phyloP scores from a whole-genome alignment of 2,329 filamentous ascomycete species.

The Aureobasidium leucospermi region DNA sequence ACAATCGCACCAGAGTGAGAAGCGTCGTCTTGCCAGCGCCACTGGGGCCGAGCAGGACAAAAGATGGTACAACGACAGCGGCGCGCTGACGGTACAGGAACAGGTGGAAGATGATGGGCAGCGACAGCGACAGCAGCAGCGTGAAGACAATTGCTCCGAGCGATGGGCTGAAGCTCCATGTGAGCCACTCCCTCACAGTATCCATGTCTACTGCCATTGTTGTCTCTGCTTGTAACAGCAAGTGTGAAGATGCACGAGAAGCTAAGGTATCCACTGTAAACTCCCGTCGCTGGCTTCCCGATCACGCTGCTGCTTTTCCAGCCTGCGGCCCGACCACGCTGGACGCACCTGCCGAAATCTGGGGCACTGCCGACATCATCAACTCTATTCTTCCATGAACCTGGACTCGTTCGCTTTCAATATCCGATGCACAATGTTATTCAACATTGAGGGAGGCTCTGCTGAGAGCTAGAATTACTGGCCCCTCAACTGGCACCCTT shows the following conservation, averaged over 20 bases:
- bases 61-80: constrained; percentile 62
- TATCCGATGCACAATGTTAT: neutral
- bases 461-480: too few relatives aligned
- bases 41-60: constrained; percentile 74
- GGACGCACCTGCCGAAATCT: constrained; percentile 1
- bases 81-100: constrained; percentile 61
- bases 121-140: constrained; percentile 59
- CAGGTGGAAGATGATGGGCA: constrained; percentile 71
- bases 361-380: neutral
- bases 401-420: neutral
- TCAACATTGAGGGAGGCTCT: too few relatives aligned
- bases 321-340: neutral
- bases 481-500: too few relatives aligned
- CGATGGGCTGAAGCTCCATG: constrained; percentile 39
- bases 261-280: neutral
- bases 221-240: neutral
- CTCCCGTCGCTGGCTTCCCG: neutral
- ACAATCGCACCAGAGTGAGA: constrained; percentile 58
- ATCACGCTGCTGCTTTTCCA: constrained; percentile 2
- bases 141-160: constrained; percentile 56
- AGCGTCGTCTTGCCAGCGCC: constrained; percentile 84
- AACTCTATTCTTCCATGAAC: neutral
- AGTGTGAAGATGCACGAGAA: neutral
- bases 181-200: constrained; percentile 32
- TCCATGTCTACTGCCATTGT: constrained; percentile 1